Base-by-base conservation (phyloP, 495 filamentous ascomycete species). In the Pseudoneurospora amorphoporcata region DNA sequence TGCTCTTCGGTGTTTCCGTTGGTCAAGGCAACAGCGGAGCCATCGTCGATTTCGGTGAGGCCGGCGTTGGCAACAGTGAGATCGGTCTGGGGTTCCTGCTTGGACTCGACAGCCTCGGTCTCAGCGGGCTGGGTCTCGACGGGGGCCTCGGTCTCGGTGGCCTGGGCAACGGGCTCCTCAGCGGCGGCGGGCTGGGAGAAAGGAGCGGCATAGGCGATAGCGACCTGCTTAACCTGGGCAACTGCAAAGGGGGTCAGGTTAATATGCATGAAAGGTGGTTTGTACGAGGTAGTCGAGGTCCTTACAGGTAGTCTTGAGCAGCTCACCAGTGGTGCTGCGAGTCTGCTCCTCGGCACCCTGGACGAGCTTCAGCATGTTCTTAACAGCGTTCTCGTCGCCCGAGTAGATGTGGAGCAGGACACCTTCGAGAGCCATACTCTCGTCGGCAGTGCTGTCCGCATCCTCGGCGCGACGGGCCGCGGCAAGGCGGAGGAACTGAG, bases 401-500 rank as follows among this genome's bases (percentile, higher is more conserved):
- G 89, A 90, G 81, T 99, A 99, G 45, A 98, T 90, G 76, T 92
- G 86, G 69, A 94, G 89, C 53, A 99, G 86, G 38, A 95, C 90
- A 69, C 92, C 93, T 82, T 99, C 96, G 73, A 98, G 91, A 58
- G 94, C 95, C 81, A 88, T 88, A 77, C 88, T 92, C 81, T 97
- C 93, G 41, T 92, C 90, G 1, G 83, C 71, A 3, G 84, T 79
- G 23, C 89, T 85, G 76, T 91, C 87, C 65, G 88, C 87, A 72
- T 92, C 89, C 69, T 85, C 89, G 37, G 81, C 81, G 75, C 93
- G 85, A 76, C 91, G 87, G 53, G 89, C 89, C 12, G 92, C 92
- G 72, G 92, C 93, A 23, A 92, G 85, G 74, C 90, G 90, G 69
- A 96, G 85, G 83, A 95, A 96, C 80, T 93, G 91, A 70, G 91